Conservation (phyloP, 345 rosid genomes). For the rapeseed (Brassica napus) region Da-Ae NC_063450.1:35574501-35575000, state of each 20-base stretch:
- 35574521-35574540: conserved; percentile 66
- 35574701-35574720: conserved; percentile 81
- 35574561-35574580: conserved; percentile 83
- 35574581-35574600: conserved; percentile 74
- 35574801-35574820: conserved; percentile 76
- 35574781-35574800: conserved; percentile 83
- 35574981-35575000: conserved; percentile 42
- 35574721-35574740: conserved; percentile 79
- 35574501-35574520: conserved; percentile 78
- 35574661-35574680: conserved; percentile 64
- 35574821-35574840: conserved; percentile 92
- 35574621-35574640: conserved; percentile 88
- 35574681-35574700: conserved; percentile 70
- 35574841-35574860: conserved; percentile 79
- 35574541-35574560: conserved; percentile 74
- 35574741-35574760: conserved; percentile 79
- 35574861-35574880: conserved; percentile 74
- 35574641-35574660: conserved; percentile 86
- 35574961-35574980: conserved; percentile 36
- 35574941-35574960: conserved; percentile 41
- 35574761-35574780: conserved; percentile 78
- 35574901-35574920: conserved; percentile 70
- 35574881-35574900: conserved; percentile 64
- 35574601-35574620: conserved; percentile 65
- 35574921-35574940: conserved; percentile 63